Conservation (phyloP, 345 rosid species). For the Excoecaria cochinchinensis region DNA sequence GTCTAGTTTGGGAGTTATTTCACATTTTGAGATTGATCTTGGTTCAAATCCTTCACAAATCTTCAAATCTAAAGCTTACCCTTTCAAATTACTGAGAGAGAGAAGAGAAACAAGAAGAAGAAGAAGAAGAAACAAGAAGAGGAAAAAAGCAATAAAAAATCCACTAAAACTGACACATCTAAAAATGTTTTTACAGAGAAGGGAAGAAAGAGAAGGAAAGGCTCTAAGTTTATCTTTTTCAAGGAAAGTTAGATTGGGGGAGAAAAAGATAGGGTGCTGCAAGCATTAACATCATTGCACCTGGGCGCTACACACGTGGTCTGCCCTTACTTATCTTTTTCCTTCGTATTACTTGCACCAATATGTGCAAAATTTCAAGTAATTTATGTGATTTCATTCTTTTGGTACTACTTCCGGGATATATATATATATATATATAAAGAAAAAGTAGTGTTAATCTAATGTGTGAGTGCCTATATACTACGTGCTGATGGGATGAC, state of each 20-base stretch:
- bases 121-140: not conserved
- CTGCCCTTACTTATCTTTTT: constrained; percentile 24
- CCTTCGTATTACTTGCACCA: no score
- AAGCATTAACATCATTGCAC: constrained; percentile 21
- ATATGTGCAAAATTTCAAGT: no score
- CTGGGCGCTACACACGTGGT: constrained; percentile 32
- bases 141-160: constrained; percentile 31
- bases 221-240: constrained; percentile 9
- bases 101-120: constrained; percentile 13
- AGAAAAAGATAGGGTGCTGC: constrained; percentile 15
- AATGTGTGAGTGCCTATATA: no score
- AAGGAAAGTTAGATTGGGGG: constrained; percentile 22
- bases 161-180: constrained; percentile 36
- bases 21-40: no score
- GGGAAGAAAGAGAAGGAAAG: constrained; percentile 13
- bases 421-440: no score
- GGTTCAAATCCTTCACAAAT: not conserved
- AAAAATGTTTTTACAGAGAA: constrained; percentile 20
- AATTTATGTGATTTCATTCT: no score
- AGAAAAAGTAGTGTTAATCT: no score
- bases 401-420: no score
- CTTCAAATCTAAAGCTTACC: constrained; percentile 37
- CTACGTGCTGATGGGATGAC: no score
- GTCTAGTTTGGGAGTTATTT: not conserved
- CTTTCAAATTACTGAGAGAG: constrained; percentile 33